Evolutionary conservation across 768 basidiomycete species (phyloP), one percentile per base, ranked within the genome.

Genomic region (Russula compacta): DNA sequence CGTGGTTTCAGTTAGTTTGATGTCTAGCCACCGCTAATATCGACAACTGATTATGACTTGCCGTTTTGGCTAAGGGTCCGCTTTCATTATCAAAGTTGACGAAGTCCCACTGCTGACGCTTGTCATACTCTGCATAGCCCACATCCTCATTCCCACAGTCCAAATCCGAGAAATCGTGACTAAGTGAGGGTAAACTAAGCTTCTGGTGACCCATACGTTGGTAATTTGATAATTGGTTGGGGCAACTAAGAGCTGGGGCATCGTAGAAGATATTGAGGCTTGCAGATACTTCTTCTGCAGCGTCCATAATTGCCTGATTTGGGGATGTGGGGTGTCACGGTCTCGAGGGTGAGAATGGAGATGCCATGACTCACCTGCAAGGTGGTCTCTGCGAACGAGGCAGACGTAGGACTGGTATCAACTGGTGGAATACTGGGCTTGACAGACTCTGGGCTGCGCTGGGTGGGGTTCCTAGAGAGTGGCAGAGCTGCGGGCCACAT

Each of bases 101-200:
- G 40, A 42, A 42, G 6, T 42, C 40, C 24, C 24, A 29, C 4
- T 14, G 6, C 6, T 2, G 40, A 42, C 12, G 15, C 2, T 15
- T 17, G 12, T 42, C 36, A 8, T 38, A 4, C 5, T 38, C 36
- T 38, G 8, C 4, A 12, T 9, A 8, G 36, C 12, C 12, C 9
- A 9, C 36, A 9, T 1, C 36, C 2, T 67, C 76, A n/a, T 78
- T 77, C 59, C 75, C 77, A 35, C 77, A 76, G 62, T 73, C 73
- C 38, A 71, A 78, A 69, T 83, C 84, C 14, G 81, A 79, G 29
- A 89, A 73, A 68, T 84, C 83, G 50, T 83, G 81, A 72, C 92
- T 89, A 71, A 93, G 73, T 2, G 89, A 89, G 14, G 83, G 79
- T 46, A 92, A 82, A 60, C 89, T 90, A 33, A 90, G 91, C 69